Conservation (phyloP, 306 rosid genomes). For the Amphicarpaea edgeworthii region DNA sequence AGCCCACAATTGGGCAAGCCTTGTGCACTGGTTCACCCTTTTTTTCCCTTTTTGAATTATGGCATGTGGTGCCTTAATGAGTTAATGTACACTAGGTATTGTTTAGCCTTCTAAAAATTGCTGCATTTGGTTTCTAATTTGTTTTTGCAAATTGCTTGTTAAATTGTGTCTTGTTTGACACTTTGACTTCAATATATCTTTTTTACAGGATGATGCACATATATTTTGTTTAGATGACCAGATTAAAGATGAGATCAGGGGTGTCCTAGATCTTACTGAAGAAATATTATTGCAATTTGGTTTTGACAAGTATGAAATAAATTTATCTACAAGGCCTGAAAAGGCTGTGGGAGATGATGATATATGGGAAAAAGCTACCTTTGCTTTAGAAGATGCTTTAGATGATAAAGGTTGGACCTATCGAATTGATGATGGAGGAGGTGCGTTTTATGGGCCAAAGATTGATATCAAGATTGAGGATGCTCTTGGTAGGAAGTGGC, state of each 20-base stretch:
- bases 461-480: constrained; percentile 98
- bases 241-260: constrained; percentile 93
- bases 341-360: constrained; percentile 87
- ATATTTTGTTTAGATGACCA: constrained; percentile 94
- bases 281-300: constrained; percentile 84
- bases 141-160: constrained; percentile 18
- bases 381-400: constrained; percentile 90
- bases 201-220: constrained; percentile 96
- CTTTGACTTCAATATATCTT: constrained; percentile 45
- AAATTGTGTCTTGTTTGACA: constrained; percentile 41
- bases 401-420: constrained; percentile 93
- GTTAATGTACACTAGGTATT: constrained; percentile 31
- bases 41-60: not conserved
- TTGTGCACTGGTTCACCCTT: not conserved
- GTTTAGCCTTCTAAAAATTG: constrained; percentile 1
- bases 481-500: constrained; percentile 99
- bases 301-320: constrained; percentile 86
- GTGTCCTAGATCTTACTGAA: constrained; percentile 94
- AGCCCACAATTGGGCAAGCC: constrained; percentile 10
- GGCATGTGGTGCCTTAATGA: constrained; percentile 28
- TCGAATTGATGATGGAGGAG: constrained; percentile 94
- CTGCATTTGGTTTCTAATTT: constrained; percentile 29
- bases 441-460: constrained; percentile 99
- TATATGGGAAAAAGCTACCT: constrained; percentile 90
- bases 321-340: constrained; percentile 95